Base-by-base conservation (phyloP, 352 stramenopile species). In the Pythium insidiosum region DNA sequence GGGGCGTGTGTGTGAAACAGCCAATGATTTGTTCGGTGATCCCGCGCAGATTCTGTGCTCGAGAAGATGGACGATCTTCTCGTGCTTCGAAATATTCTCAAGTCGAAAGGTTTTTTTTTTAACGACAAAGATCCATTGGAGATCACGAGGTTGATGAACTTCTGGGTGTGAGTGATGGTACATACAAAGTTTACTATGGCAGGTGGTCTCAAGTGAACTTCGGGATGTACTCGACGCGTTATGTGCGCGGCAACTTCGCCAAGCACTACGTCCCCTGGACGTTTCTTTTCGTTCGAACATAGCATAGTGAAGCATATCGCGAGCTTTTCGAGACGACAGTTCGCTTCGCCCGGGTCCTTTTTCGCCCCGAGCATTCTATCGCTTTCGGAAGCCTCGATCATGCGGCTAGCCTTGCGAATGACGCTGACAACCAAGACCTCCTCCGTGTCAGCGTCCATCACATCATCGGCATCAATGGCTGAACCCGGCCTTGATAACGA, bases 231-330 rank as follows among this genome's bases (percentile, higher is more conserved):
- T 44, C 33, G 0, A 62, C 49, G 0, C 38, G 43, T 11, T 58
- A 61, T 34, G 23, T 30, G 1, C 25, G 35, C 1, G 45, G 50
- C 6, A 20, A 9, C 1, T 61, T 47, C 13, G 34, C 53, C 5
- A 68, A 68, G 47, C 58, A 47, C 7, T 63, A 48, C 37, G 47
- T 63, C 0, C 54, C 53, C 6, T 58, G 38, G 29, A 33, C 19
- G 11, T 63, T 55, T 22, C 53, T 63, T 38, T 61, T 68, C 26
- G 53, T 63, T 3, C 34, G 38, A 2, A 61, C 50, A 0, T 38
- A 61, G 11, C 45, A 61, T 31, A 23, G 50, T n/a, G 26, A 30
- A 11, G 43, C 50, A 9, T 58, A 63, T 9, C 4, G 18, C 1
- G 50, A 48, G 18, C 39, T 68, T 15, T 63, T 61, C 28, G 3